Evolutionary conservation across 1,284 basidiomycete genomes (phyloP), one percentile per base, ranked within the genome.

Genomic region (Pseudozyma sp.): DNA sequence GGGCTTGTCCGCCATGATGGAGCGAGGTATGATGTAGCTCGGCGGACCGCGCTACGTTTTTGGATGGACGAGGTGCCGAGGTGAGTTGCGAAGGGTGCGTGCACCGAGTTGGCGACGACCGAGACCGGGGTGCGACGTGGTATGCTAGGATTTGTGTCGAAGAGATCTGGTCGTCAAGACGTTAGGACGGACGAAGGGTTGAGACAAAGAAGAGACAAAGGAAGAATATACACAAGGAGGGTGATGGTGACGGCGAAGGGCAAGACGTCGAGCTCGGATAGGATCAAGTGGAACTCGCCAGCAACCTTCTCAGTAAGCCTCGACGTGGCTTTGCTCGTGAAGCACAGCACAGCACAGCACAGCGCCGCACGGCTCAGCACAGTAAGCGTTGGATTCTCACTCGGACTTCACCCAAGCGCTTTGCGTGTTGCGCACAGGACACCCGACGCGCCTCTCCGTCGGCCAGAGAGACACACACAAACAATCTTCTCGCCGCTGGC

Each of bases 1-100:
- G 54, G 82, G 82, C 66, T 81, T 83, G 67, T 84, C 82, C 55
- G 77, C 81, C 82, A 84, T 84, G 61, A 31, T 68, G 54, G 46
- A 5, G 16, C 17, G 51, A 14, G 24, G 16, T 43, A 33, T 51
- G 57, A 17, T 39, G 52, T 53, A 61, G 55, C 43, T 33, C 17
- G 42, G 39, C 52, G 56, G 42, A 34, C 45, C 42, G 37, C 6
- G 60, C 57, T 63, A 64, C 47, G 42, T 51, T 44, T 50, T 53
- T 13, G 16, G 34, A 3, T 10, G 48, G 43, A 4, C 24, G 9
- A 17, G 30, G 34, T 49, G 29, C 11, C 24, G 24, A 24, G 48
- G 53, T 43, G 17, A 42, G 37, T n/a, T 37, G 52, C 58, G 39
- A 57, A 17, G 53, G n/a, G 14, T 30, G 34, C 16, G 37, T 37